Conservation (phyloP, 257 asterid genomes). For the Prunella vulgaris region DNA sequence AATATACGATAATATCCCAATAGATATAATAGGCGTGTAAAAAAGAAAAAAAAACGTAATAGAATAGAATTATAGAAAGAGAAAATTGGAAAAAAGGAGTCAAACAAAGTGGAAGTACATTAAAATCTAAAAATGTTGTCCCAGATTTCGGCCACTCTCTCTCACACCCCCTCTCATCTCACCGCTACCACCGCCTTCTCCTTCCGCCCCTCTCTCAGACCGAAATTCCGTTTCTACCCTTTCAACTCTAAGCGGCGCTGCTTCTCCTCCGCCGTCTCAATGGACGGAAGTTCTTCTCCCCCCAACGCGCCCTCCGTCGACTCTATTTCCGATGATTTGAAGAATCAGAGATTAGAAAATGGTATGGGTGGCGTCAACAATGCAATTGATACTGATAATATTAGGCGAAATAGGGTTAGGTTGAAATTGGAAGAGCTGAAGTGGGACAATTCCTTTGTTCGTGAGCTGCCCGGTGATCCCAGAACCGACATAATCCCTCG, state of each 20-base stretch:
- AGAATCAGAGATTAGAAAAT: constrained; percentile 46
- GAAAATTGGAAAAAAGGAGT: not conserved
- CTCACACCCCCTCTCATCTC: constrained; percentile 34
- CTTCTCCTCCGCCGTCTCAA: constrained; percentile 31
- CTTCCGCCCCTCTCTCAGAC: constrained; percentile 25
- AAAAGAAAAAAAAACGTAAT: too few species aligned
- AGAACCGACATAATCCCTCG: constrained; percentile 66
- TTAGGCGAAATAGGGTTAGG: constrained; percentile 24
- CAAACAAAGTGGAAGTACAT: constrained; percentile 8
- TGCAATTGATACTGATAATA: constrained; percentile 2
- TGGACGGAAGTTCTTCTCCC: constrained; percentile 48
- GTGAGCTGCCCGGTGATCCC: constrained; percentile 84
- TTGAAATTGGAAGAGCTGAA: constrained; percentile 73
- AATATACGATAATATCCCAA: too few species aligned
- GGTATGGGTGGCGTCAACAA: constrained; percentile 4
- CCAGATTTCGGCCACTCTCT: constrained; percentile 40
- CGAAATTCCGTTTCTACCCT: constrained; percentile 31
- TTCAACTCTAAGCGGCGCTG: constrained; percentile 33
- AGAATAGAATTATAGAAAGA: not conserved
- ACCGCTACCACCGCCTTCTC: constrained; percentile 43
- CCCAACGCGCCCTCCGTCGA: constrained; percentile 43
- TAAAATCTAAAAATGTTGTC: constrained; percentile 35
- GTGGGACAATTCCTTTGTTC: constrained; percentile 89
- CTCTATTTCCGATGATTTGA: constrained; percentile 59
- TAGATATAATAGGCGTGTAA: too few species aligned